Conservation (phyloP, 805 yeast species). For the Myxozyma nipponensis region DNA sequence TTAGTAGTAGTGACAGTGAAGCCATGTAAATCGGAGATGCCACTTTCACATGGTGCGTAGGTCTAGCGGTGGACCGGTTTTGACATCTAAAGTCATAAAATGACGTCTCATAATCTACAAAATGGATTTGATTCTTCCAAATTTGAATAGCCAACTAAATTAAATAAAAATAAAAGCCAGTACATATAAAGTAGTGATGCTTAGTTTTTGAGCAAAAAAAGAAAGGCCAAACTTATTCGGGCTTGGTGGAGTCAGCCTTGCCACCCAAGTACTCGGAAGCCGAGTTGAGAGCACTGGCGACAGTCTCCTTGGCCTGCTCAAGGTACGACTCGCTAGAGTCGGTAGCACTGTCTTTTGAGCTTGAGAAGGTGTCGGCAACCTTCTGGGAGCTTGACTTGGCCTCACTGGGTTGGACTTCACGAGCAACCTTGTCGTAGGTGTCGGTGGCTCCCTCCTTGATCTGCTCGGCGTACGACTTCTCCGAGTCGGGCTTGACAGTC, state of each 20-base stretch:
- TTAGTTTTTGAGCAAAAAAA: no score
- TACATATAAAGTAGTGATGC: no score
- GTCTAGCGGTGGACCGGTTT: no score
- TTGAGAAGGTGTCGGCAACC: conserved; percentile 55
- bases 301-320: conserved; percentile 34
- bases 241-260: conserved; percentile 15
- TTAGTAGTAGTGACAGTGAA: no score
- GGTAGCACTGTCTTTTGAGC: conserved; percentile 49
- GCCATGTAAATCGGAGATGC: no score
- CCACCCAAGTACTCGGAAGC: conserved; percentile 37
- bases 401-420: conserved; percentile 56
- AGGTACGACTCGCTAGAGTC: conserved; percentile 47
- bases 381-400: conserved; percentile 70
- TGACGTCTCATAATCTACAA: no score
- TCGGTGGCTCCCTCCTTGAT: conserved; percentile 69
- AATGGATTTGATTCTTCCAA: no score
- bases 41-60: no score
- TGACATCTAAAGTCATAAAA: no score
- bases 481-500: conserved; percentile 62
- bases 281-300: conserved; percentile 34
- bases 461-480: conserved; percentile 61
- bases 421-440: conserved; percentile 60
- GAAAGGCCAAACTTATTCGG: no score
- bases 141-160: no score
- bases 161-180: no score